These are phyloP conservation scores for Lobulomyces angularis DNA, from an alignment of 192 early-diverging fungal species.

Conservation along the genomic window DNA sequence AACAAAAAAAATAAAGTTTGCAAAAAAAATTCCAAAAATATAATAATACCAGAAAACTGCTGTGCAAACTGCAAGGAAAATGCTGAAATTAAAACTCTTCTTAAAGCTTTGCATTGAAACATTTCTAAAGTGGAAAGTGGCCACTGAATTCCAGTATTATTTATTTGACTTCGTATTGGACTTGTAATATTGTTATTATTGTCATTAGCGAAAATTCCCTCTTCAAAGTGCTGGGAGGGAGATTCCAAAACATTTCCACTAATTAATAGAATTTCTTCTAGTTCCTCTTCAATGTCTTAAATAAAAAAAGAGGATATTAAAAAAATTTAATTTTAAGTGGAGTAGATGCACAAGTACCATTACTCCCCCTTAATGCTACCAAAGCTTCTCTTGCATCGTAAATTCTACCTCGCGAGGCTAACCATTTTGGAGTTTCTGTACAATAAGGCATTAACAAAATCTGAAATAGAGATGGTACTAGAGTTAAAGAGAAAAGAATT, in stretches of 20 bases:
- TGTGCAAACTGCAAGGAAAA: constrained; percentile 65
- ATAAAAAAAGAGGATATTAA: too few species aligned
- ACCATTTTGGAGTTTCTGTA: constrained; percentile 70
- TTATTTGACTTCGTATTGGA: too few species aligned
- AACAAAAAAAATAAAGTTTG: background rate
- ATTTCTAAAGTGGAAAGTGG: constrained; percentile 33
- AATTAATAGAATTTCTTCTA: constrained; percentile 29
- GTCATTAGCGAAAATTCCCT: constrained; percentile 2
- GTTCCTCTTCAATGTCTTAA: constrained; percentile 49
- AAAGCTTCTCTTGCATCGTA: constrained; percentile 52
- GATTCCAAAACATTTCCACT: constrained; percentile 7
- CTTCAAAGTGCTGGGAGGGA: background rate
- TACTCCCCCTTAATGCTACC: constrained; percentile 31
- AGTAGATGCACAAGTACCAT: too few species aligned
- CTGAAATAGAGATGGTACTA: constrained; percentile 47
- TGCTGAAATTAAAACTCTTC: constrained; percentile 46
- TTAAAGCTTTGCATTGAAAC: constrained; percentile 40
- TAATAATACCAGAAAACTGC: constrained; percentile 85
- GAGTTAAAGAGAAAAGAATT: constrained; percentile 49
- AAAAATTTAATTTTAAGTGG: too few species aligned
- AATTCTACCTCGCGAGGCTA: constrained; percentile 39
- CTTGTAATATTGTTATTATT: too few species aligned
- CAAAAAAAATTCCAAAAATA: constrained; percentile 78
- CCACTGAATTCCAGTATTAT: constrained; percentile 1
- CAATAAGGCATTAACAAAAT: constrained; percentile 53